Evolutionary conservation across 257 asterid species (phyloP).

Genomic region (Jasminum sambac): DNA sequence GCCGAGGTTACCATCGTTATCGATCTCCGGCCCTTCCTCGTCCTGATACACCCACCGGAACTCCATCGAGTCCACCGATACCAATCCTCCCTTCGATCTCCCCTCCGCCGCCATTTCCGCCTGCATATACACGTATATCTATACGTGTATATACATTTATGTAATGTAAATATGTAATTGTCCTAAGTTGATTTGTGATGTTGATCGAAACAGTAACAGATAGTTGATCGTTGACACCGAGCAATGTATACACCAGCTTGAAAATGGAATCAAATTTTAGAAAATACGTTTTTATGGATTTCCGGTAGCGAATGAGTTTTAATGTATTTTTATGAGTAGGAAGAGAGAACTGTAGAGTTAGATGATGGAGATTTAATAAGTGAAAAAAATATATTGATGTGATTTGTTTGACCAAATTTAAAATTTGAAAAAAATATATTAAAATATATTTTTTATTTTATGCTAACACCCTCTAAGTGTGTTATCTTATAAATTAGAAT

Average conservation of each 20-base stretch:
- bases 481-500: too few species aligned
- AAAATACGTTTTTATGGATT: too few species aligned
- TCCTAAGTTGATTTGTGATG: not conserved
- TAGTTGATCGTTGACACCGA: conserved; percentile 28
- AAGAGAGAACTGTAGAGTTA: too few species aligned
- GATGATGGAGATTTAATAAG: too few species aligned
- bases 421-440: too few species aligned
- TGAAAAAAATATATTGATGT: too few species aligned
- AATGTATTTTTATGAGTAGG: too few species aligned
- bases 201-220: not conserved
- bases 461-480: too few species aligned
- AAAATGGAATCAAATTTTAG: not conserved
- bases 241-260: conserved; percentile 23
- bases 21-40: not conserved
- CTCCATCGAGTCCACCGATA: conserved; percentile 31
- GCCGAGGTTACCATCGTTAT: conserved; percentile 16
- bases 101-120: conserved; percentile 66
- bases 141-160: conserved; percentile 34
- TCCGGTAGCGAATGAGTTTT: too few species aligned
- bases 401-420: too few species aligned
- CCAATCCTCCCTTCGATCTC: conserved; percentile 51
- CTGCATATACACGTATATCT: conserved; percentile 13
- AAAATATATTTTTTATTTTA: too few species aligned
- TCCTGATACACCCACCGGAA: conserved; percentile 21
- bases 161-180: not conserved